Evolutionary conservation across 2,329 filamentous ascomycete genomes (phyloP).

Genomic region (Fusarium graminum): DNA sequence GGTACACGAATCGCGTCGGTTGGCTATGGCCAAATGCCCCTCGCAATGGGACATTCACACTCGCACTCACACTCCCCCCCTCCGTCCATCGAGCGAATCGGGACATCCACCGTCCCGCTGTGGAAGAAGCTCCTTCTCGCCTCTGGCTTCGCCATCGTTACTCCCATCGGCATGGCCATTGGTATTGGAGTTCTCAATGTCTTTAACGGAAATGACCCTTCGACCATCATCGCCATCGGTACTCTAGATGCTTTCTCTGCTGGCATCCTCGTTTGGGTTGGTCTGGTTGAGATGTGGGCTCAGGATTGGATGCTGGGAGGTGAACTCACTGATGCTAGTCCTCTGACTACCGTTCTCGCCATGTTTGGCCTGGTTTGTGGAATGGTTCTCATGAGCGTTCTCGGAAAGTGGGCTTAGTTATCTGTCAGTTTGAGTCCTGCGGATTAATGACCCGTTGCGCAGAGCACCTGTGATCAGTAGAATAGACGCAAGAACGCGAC

Average conservation of each 20-base stretch:
- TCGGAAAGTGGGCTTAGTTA: conserved; percentile 79
- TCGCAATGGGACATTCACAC: conserved; percentile 36
- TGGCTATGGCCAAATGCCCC: conserved; percentile 49
- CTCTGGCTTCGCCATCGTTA: conserved; percentile 74
- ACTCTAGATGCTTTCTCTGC: conserved; percentile 80
- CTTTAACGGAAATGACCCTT: conserved; percentile 80
- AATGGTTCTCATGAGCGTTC: conserved; percentile 76
- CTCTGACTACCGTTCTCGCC: conserved; percentile 63
- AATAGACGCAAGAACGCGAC: too few species aligned
- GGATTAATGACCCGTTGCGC: background rate
- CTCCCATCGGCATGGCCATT: conserved; percentile 83
- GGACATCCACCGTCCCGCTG: conserved; percentile 52
- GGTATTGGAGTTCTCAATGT: conserved; percentile 76
- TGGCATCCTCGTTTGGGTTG: conserved; percentile 82
- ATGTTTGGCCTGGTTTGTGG: conserved; percentile 69
- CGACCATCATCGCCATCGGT: conserved; percentile 77
- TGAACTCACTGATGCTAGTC: conserved; percentile 66
- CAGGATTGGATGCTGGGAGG: conserved; percentile 75
- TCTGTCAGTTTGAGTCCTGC: background rate
- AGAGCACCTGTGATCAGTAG: background rate
- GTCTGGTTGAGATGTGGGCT: conserved; percentile 83
- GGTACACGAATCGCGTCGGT: conserved; percentile 77
- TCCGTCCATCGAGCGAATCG: conserved; percentile 33
- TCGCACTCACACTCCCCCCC: conserved; percentile 40
- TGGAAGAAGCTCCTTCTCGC: conserved; percentile 71